Base-by-base conservation (phyloP, 805 yeast species). In the Saccharomycopsis synnaedendra region DNA sequence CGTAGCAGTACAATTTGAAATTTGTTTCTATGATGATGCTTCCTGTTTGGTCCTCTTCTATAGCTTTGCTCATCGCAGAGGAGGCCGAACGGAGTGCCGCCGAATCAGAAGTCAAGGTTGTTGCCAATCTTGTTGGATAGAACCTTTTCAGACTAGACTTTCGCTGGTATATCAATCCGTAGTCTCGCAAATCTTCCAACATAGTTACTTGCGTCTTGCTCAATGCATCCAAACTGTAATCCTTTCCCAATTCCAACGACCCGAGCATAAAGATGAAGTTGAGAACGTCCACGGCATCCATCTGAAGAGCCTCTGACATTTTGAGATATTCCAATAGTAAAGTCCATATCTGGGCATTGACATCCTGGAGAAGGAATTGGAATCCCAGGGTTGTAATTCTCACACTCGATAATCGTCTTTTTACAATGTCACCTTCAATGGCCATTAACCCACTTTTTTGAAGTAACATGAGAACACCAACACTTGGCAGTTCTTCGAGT, bases 201-300 rank as follows among this genome's bases (percentile, higher is more conserved):
- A 93, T 84, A 47, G 79, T 77, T 41, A 78, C 64, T 62, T 93
- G 97, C 0, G 97, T 88, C 27, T 75, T 82, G 49, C 84, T 80
- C 41, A 93, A 64, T 43, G 81, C 78, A 3, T 76, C 66, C 2
- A 82, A 73, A 0, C 87, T 76, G 59, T 93, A 90, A 33, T 87
- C 88, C 55, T 82, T 80, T 1, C 98, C 97, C 30, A 90, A 68
- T 59, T 93, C 97, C 45, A 93, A 68, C 1, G 96, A 85, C 4
- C 97, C 97, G 40, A 93, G 68, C 78, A 90, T 82, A 66, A 93
- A 93, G 8, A 93, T 82, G 63, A 93, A 93, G 63, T 90, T 89
- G 42, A 93, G 70, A 36, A 93, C 95, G 58, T 93, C 98, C 19
- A 93, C 97, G 0, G 96, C 88, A 64, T 93, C 95, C 95, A 89